Evolutionary conservation across 2,329 filamentous ascomycete genomes (phyloP).

Genomic region (Endothia cerciana): DNA sequence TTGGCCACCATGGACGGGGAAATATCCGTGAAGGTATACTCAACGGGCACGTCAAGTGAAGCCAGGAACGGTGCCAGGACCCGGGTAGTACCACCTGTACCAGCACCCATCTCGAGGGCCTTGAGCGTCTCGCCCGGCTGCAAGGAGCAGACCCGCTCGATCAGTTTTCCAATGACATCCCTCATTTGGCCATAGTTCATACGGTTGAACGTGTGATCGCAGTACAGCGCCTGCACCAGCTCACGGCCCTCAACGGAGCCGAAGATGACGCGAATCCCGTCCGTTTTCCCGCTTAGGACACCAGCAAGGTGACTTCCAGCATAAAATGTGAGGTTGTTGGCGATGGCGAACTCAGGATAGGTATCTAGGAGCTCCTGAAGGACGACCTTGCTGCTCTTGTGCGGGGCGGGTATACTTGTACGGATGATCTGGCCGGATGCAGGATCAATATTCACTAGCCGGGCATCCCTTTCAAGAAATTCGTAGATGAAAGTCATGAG

Average conservation of each 20-base stretch:
- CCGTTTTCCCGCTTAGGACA: constrained; percentile 26
- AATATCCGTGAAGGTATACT: constrained; percentile 48
- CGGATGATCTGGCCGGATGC: constrained; percentile 30
- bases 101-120: constrained; percentile 40
- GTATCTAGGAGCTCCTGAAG: constrained; percentile 35
- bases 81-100: constrained; percentile 40
- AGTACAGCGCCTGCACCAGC: neutral
- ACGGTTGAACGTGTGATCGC: neutral
- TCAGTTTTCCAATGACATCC: neutral
- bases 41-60: constrained; percentile 34
- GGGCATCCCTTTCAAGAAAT: constrained; percentile 38
- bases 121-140: constrained; percentile 29
- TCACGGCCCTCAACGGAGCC: constrained; percentile 19
- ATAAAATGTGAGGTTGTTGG: constrained; percentile 30
- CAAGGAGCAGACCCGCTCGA: neutral
- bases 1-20: constrained; percentile 38
- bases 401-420: constrained; percentile 34
- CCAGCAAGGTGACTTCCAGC: constrained; percentile 27
- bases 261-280: constrained; percentile 31
- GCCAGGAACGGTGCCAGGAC: constrained; percentile 35
- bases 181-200: neutral
- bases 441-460: constrained; percentile 36
- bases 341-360: constrained; percentile 35
- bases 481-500: constrained; percentile 40
- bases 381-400: constrained; percentile 33